These are phyloP conservation scores for Hypomyces perniciosus DNA, from an alignment of 2,329 filamentous ascomycete genomes.

Conservation along the genomic window DNA sequence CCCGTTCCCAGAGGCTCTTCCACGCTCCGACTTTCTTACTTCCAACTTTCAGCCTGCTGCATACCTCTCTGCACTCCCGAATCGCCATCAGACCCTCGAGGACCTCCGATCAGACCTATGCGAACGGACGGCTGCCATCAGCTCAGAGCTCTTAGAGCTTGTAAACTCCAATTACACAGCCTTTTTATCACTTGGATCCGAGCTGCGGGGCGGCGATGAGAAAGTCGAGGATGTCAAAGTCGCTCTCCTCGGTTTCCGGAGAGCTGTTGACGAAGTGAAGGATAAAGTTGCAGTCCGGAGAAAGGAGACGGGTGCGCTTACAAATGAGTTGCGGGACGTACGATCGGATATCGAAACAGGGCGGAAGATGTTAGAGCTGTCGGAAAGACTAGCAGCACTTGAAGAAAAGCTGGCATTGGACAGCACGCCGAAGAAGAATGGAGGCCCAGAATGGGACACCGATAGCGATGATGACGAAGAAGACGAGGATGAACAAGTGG, in stretches of 20 bases:
- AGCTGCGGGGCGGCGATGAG: conserved; percentile 82
- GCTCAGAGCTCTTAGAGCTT: conserved; percentile 82
- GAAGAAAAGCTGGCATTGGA: conserved; percentile 58
- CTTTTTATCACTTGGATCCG: conserved; percentile 76
- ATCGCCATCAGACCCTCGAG: conserved; percentile 92
- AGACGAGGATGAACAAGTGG: conserved; percentile 22
- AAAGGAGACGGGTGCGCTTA: conserved; percentile 54
- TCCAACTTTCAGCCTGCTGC: conserved; percentile 69
- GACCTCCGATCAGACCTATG: conserved; percentile 84
- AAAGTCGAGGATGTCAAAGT: conserved; percentile 86
- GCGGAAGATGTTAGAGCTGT: conserved; percentile 59
- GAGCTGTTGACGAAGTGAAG: conserved; percentile 73
- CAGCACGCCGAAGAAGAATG: conserved; percentile 23
- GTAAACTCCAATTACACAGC: conserved; percentile 94
- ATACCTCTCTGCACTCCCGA: conserved; percentile 74
- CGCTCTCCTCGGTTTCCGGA: conserved; percentile 75
- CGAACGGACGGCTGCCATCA: conserved; percentile 70
- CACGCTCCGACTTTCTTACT: conserved; percentile 74
- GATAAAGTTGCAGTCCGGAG: conserved; percentile 57
- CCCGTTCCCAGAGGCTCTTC: conserved; percentile 81
- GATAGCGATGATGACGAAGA: conserved; percentile 38
- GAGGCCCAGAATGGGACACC: conserved; percentile 25
- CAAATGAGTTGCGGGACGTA: conserved; percentile 62
- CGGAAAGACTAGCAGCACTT: conserved; percentile 55
- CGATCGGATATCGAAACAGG: conserved; percentile 56